These are phyloP conservation scores for Ceratocystis papillata DNA, from an alignment of 2,329 filamentous ascomycete species.

Conservation along the genomic window DNA sequence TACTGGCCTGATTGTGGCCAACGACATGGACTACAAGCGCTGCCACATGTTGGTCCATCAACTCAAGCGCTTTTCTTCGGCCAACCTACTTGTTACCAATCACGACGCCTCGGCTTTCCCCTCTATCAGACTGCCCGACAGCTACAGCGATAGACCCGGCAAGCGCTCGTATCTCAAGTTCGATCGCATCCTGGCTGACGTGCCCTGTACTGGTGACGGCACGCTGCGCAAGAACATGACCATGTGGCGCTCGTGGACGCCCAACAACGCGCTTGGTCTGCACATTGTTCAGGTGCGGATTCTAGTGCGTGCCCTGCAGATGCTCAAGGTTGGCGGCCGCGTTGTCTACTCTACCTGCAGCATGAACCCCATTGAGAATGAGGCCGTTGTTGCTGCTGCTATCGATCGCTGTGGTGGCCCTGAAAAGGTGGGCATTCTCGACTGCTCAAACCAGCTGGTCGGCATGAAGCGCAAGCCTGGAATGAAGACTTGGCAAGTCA, in stretches of 20 bases:
- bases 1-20: slow-evolving; percentile 85
- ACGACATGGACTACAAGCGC: slow-evolving; percentile 93
- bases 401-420: slow-evolving; percentile 81
- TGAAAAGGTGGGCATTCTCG: slow-evolving; percentile 70
- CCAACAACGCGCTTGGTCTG: slow-evolving; percentile 75
- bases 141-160: slow-evolving; percentile 43
- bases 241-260: slow-evolving; percentile 91
- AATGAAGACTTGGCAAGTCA: slow-evolving; percentile 74
- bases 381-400: slow-evolving; percentile 78
- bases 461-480: slow-evolving; percentile 66
- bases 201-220: slow-evolving; percentile 92
- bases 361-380: slow-evolving; percentile 97
- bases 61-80: slow-evolving; percentile 90
- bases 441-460: slow-evolving; percentile 68
- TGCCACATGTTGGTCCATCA: slow-evolving; percentile 97
- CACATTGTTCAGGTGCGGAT: slow-evolving; percentile 83
- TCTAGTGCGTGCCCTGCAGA: slow-evolving; percentile 79
- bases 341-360: slow-evolving; percentile 98
- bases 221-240: slow-evolving; percentile 87
- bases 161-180: slow-evolving; percentile 78
- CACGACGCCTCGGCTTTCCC: slow-evolving; percentile 96
- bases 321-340: slow-evolving; percentile 88
- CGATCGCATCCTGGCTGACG: slow-evolving; percentile 89
- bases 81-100: slow-evolving; percentile 93
- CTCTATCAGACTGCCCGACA: slow-evolving; percentile 67